Conservation (phyloP, 106 monocot genomes). For the Vanilla planifolia region DNA sequence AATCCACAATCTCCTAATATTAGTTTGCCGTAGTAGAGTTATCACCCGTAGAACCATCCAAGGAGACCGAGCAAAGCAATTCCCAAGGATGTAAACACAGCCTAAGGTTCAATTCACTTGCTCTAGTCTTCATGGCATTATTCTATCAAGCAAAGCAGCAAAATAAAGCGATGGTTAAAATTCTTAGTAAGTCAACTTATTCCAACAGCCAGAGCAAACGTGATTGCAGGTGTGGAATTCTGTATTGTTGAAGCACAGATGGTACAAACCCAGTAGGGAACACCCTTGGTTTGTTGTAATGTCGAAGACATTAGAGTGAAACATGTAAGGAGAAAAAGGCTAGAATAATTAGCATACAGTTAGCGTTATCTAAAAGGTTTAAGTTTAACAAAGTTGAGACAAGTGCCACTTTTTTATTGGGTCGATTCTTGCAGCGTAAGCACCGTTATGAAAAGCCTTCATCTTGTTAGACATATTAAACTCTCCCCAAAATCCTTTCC, state of each 20-base stretch:
- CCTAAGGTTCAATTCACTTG: slow-evolving; percentile 81
- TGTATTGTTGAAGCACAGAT: slow-evolving; percentile 87
- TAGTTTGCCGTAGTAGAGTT: too few species aligned
- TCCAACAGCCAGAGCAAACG: slow-evolving; percentile 75
- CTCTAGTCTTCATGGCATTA: slow-evolving; percentile 35
- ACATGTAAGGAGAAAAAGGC: too few species aligned
- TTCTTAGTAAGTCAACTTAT: slow-evolving; percentile 29
- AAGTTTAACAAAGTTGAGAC: too few species aligned
- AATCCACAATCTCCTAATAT: too few species aligned
- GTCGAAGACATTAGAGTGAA: slow-evolving; percentile 18
- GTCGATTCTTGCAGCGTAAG: too few species aligned
- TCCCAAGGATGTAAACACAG: slow-evolving; percentile 63
- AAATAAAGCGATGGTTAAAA: not conserved
- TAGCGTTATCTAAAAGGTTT: too few species aligned
- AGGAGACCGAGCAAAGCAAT: slow-evolving; percentile 72
- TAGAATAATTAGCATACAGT: too few species aligned
- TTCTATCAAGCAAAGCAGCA: not conserved
- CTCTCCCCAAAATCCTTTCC: slow-evolving; percentile 11
- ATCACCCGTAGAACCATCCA: slow-evolving; percentile 83
- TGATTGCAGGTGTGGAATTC: slow-evolving; percentile 85
- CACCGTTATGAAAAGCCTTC: slow-evolving; percentile 56
- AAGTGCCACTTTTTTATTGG: too few species aligned
- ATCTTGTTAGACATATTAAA: slow-evolving; percentile 31
- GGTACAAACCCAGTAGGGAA: slow-evolving; percentile 78
- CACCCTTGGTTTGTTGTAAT: slow-evolving; percentile 88